Evolutionary conservation across 257 asterid genomes (phyloP).

Genomic region (Solanum appendiculatum): DNA sequence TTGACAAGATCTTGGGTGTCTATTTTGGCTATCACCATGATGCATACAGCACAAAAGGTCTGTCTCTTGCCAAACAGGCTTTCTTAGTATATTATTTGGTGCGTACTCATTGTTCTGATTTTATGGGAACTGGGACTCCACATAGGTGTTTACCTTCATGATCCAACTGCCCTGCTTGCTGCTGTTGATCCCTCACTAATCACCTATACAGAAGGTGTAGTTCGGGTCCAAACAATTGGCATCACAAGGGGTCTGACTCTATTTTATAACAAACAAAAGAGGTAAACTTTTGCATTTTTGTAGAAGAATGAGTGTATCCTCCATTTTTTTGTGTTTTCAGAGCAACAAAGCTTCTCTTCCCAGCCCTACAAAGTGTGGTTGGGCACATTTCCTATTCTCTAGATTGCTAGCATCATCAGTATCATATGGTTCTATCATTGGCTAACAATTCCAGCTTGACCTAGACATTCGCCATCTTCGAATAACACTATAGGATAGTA

Average conservation of each 20-base stretch:
- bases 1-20: constrained; percentile 71
- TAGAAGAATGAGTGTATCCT: not conserved
- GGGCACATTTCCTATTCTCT: not conserved
- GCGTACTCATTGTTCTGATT: not conserved
- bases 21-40: constrained; percentile 79
- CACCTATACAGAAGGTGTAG: constrained; percentile 79
- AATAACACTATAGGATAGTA: not conserved
- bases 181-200: constrained; percentile 80
- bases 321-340: not conserved
- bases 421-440: not conserved
- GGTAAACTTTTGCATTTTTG: constrained; percentile 25
- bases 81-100: not conserved
- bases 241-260: constrained; percentile 82
- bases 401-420: not conserved
- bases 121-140: not conserved
- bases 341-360: not conserved
- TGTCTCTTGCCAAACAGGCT: not conserved
- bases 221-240: constrained; percentile 84
- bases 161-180: constrained; percentile 83
- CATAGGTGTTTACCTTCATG: constrained; percentile 94
- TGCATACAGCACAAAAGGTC: constrained; percentile 80
- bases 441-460: not conserved
- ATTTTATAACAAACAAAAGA: constrained; percentile 80
- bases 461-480: not conserved
- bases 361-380: not conserved